These are phyloP conservation scores for Chalaropsis thielavioides DNA, from an alignment of 2,329 filamentous ascomycete genomes.

Conservation along the genomic window DNA sequence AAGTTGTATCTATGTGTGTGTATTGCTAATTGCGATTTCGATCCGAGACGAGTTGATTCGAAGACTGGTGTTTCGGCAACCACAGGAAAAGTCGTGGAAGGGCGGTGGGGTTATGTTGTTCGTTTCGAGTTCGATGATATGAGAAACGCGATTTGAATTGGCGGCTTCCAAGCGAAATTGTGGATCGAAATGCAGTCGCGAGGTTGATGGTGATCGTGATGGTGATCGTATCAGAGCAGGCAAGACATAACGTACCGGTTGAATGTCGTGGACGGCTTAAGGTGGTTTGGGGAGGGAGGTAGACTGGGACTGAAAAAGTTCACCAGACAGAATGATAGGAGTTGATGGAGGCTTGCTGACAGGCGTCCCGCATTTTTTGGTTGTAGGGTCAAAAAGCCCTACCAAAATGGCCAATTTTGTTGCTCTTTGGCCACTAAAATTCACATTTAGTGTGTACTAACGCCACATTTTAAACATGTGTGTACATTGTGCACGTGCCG, in stretches of 20 bases:
- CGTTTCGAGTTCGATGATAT: not conserved
- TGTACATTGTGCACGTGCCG: not conserved
- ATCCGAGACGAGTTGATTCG: not conserved
- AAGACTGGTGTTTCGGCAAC: not conserved
- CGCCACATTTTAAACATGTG: slow-evolving; percentile 12
- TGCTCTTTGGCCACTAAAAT: slow-evolving; percentile 1
- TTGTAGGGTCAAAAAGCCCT: slow-evolving; percentile 18
- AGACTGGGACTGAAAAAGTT: slow-evolving; percentile 16
- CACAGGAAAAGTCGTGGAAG: not conserved
- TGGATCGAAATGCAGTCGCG: slow-evolving; percentile 2
- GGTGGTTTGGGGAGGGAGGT: slow-evolving; percentile 16
- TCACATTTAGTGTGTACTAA: slow-evolving; percentile 11
- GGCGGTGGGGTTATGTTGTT: not conserved
- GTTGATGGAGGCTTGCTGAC: slow-evolving; percentile 14
- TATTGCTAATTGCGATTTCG: slow-evolving; percentile 1
- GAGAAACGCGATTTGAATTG: not conserved
- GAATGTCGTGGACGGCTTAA: slow-evolving; percentile 18
- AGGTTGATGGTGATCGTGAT: not conserved
- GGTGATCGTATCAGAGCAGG: not conserved
- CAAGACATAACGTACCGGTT: slow-evolving; percentile 17
- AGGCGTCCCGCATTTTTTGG: slow-evolving; percentile 16
- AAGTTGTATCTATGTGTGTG: not conserved
- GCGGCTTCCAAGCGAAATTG: not conserved
- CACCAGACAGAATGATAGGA: slow-evolving; percentile 16
- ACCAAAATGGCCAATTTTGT: slow-evolving; percentile 8